Evolutionary conservation across 495 filamentous ascomycete genomes (phyloP), one percentile per base, ranked within the genome.

Genomic region (Tuber microsphaerosporum): DNA sequence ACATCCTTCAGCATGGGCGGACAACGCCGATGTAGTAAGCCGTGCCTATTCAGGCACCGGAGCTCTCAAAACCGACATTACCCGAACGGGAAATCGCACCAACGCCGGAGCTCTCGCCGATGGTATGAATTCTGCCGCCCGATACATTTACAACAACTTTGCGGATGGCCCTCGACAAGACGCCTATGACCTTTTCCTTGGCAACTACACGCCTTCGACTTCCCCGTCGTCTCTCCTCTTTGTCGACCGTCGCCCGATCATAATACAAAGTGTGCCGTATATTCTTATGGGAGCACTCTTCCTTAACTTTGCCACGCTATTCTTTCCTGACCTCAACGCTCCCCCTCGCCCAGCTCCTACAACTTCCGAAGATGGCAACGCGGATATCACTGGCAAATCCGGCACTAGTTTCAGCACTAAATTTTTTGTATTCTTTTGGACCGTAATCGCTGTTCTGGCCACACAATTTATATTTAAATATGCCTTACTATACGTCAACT

Each of bases 21-120:
- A 99, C 84, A 99, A 99, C 83, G 95, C 95, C 39, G 95, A 99
- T 81, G 91, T 93, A 22, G 95, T 99, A 37, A 94, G 93, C 39
- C 91, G 91, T 75, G 89, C 92, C 1, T 99, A 99, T 82, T 94
- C 94, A 16, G 95, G 95, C 65, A 97, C 95, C 8, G 95, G 95
- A 10, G 95, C 95, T 44, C 86, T 97, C 84, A 98, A 98, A 85
- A 98, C 95, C 1, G 95, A 98, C 83, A 92, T 97, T 75, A 99
- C 95, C 5, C 90, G 95, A 17, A 92, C 91, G 16, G 96, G 96
- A 70, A 88, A 92, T 80, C 89, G 95, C 26, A 98, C 94, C 17
- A 92, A 88, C 46, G 90, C 88, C 4, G 95, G 95, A 65, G 90
- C 90, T 75, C 79, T 96, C 42, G 92, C 93, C 81, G 95, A 99